phyloP scores from a whole-genome alignment of 805 yeast species.

The Candida vaughaniae region DNA sequence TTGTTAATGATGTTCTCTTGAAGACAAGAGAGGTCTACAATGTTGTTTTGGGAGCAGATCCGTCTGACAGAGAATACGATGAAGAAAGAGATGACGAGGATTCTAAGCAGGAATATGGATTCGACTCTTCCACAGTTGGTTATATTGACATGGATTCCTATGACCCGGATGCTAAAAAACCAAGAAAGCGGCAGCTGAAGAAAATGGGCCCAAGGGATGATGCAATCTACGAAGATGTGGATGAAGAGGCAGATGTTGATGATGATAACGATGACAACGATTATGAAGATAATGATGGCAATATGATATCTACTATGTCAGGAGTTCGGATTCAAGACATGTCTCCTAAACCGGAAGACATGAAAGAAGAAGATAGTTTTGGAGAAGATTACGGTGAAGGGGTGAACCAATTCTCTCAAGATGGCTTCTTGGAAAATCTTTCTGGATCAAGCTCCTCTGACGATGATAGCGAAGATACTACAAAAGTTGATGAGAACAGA shows the following conservation, averaged over 20 bases:
- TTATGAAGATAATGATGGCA: conserved; percentile 21
- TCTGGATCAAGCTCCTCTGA: conserved; percentile 46
- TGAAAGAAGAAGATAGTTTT: conserved; percentile 20
- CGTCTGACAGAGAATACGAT: conserved; percentile 11
- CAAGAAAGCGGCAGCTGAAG: too few species aligned
- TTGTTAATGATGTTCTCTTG: conserved; percentile 46
- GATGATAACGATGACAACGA: conserved; percentile 2
- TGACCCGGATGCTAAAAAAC: neutral
- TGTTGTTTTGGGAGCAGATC: conserved; percentile 51
- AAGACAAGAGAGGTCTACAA: conserved; percentile 57
- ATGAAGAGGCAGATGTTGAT: conserved; percentile 1
- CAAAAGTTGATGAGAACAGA: conserved; percentile 27
- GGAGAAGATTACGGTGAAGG: conserved; percentile 28
- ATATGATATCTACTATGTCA: conserved; percentile 15
- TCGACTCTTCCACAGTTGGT: conserved; percentile 2
- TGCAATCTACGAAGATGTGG: conserved; percentile 2
- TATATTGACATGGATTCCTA: neutral
- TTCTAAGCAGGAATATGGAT: conserved; percentile 22
- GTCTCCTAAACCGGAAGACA: conserved; percentile 29
- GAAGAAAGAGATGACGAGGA: conserved; percentile 15
- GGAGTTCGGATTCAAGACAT: conserved; percentile 25
- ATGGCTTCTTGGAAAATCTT: conserved; percentile 35
- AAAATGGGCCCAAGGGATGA: too few species aligned
- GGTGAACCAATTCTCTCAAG: conserved; percentile 27
- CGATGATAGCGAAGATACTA: conserved; percentile 19